These are phyloP conservation scores for Incumbomyces lentus DNA, from an alignment of 2,329 filamentous ascomycete species.

Conservation along the genomic window DNA sequence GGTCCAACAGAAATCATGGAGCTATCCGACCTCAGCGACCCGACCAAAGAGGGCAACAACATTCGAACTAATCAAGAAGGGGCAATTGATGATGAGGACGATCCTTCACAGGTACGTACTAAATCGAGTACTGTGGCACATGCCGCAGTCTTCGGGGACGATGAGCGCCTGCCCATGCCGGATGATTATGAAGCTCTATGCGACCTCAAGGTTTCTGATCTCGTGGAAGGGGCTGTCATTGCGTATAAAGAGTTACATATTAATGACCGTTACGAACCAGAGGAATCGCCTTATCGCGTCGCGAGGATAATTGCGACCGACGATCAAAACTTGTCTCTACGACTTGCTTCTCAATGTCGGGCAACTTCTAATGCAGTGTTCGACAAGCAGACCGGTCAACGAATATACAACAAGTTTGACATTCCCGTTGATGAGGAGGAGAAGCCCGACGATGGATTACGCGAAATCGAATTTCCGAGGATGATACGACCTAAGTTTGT, in stretches of 20 bases:
- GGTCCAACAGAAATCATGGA: slow-evolving; percentile 18
- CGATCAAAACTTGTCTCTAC: slow-evolving; percentile 47
- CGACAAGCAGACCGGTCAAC: slow-evolving; percentile 57
- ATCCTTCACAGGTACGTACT: slow-evolving; percentile 14
- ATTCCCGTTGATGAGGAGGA: slow-evolving; percentile 50
- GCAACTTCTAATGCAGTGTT: slow-evolving; percentile 41
- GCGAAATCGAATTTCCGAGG: slow-evolving; percentile 50
- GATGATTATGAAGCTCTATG: slow-evolving; percentile 57
- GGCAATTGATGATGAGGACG: slow-evolving; percentile 7
- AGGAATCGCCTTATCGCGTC: slow-evolving; percentile 48
- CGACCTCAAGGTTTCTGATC: slow-evolving; percentile 25
- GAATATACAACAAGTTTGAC: slow-evolving; percentile 70
- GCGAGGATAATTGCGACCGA: slow-evolving; percentile 52
- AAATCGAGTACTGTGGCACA: slow-evolving; percentile 9
- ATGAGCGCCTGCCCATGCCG: slow-evolving; percentile 21
- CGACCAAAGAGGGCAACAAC: slow-evolving; percentile 25
- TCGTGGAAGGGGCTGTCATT: slow-evolving; percentile 31
- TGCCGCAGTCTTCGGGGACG: slow-evolving; percentile 5
- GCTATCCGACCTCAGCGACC: not conserved
- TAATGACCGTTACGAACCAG: slow-evolving; percentile 38
- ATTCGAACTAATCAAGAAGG: slow-evolving; percentile 32
- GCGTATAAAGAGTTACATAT: slow-evolving; percentile 39
- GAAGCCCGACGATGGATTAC: slow-evolving; percentile 48
- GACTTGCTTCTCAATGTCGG: slow-evolving; percentile 60
- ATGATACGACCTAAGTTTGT: slow-evolving; percentile 60